phyloP scores from a whole-genome alignment of 768 basidiomycete species.

The Mycena rebaudengoi region DNA sequence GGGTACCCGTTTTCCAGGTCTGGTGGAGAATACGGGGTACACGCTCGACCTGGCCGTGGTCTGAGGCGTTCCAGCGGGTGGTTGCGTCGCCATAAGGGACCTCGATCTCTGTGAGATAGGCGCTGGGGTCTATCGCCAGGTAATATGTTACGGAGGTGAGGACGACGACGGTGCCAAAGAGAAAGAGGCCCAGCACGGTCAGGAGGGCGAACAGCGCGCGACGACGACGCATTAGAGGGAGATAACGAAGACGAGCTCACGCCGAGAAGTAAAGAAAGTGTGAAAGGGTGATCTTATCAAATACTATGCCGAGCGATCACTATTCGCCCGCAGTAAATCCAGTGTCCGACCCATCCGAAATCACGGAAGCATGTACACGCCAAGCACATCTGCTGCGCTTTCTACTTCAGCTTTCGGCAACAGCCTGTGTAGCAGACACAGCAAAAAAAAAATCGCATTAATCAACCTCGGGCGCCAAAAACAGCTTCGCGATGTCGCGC shows the following conservation, averaged over 20 bases:
- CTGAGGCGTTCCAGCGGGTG: constrained; percentile 70
- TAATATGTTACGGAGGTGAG: constrained; percentile 93
- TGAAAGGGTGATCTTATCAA: neutral
- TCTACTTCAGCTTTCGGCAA: neutral
- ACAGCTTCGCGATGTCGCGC: constrained; percentile 17
- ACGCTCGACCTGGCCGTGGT: constrained; percentile 70
- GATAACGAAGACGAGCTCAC: no score
- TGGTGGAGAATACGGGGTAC: constrained; percentile 96
- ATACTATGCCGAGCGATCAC: neutral
- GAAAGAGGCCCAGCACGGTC: constrained; percentile 59
- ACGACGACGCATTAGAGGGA: constrained; percentile 13
- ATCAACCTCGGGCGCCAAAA: constrained; percentile 3
- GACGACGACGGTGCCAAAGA: constrained; percentile 89
- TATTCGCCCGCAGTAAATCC: no score
- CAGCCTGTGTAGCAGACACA: neutral
- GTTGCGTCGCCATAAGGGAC: constrained; percentile 65
- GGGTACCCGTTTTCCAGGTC: constrained; percentile 94
- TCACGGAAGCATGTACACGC: no score
- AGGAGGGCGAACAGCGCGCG: constrained; percentile 21
- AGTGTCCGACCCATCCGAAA: no score
- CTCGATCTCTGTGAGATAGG: constrained; percentile 84
- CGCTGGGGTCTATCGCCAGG: constrained; percentile 79
- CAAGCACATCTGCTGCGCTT: neutral
- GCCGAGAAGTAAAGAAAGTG: neutral
- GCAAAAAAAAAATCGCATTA: no score